These are phyloP conservation scores for Litsea cubeba DNA, from an alignment of 164 flowering plant genomes.

Conservation along the genomic window DNA sequence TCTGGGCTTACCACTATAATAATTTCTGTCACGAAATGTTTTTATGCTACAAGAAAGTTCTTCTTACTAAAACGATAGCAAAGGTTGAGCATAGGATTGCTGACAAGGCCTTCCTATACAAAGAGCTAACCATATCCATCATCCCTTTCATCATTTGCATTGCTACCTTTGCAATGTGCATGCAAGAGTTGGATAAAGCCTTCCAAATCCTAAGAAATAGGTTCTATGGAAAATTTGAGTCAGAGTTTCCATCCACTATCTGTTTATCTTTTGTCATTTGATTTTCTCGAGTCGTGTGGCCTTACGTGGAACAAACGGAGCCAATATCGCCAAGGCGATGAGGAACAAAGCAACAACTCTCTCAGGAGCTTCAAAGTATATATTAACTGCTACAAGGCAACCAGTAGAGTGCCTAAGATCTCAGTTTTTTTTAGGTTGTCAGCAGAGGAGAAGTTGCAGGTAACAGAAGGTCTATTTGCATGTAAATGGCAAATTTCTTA, in stretches of 20 bases:
- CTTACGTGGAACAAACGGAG: slow-evolving; percentile 37
- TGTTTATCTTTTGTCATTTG: slow-evolving; percentile 15
- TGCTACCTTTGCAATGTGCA: slow-evolving; percentile 30
- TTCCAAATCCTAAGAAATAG: slow-evolving; percentile 27
- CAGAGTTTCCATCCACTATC: slow-evolving; percentile 18
- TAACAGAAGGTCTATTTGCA: slow-evolving; percentile 1
- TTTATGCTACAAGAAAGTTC: background rate
- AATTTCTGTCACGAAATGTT: too few relatives aligned
- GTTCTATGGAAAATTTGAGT: slow-evolving; percentile 23
- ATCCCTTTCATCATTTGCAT: slow-evolving; percentile 42
- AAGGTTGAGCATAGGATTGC: slow-evolving; percentile 61
- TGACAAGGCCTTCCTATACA: slow-evolving; percentile 50
- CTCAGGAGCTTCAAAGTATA: slow-evolving; percentile 91
- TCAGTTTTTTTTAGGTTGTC: slow-evolving; percentile 10
- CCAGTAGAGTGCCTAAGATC: slow-evolving; percentile 92
- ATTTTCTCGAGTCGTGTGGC: slow-evolving; percentile 19
- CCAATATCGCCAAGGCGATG: slow-evolving; percentile 88
- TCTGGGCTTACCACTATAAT: too few relatives aligned
- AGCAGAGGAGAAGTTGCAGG: slow-evolving; percentile 16
- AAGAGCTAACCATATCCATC: slow-evolving; percentile 32
- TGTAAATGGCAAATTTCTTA: slow-evolving; percentile 13
- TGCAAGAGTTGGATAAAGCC: slow-evolving; percentile 27
- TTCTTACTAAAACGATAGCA: slow-evolving; percentile 56
- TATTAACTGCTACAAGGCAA: slow-evolving; percentile 65
- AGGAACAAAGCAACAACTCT: slow-evolving; percentile 88